A percentile compares a stretch with the other conserved stretches of the same genome.
These are phyloP conservation scores for Anisodus acutangulus DNA, from an alignment of 257 asterid species.

Conservation along the genomic window DNA sequence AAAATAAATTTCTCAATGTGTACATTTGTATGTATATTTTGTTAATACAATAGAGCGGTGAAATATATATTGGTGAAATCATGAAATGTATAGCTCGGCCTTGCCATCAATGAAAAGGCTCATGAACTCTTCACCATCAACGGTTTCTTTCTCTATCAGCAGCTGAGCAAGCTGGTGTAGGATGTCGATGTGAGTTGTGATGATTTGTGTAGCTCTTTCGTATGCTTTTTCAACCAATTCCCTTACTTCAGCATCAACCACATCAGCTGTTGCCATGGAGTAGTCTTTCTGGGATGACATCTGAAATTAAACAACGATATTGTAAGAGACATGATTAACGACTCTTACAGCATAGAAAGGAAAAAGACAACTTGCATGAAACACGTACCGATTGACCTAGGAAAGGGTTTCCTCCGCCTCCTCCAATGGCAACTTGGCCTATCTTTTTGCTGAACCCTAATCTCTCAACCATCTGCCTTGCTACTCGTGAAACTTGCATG, in stretches of 20 bases:
- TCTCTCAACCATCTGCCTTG: constrained; percentile 98
- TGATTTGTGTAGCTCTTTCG: constrained; percentile 64
- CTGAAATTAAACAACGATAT: constrained; percentile 25
- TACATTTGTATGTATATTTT: constrained; percentile 31
- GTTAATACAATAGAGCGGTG: constrained; percentile 36
- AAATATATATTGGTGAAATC: constrained; percentile 31
- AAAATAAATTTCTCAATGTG: constrained; percentile 37
- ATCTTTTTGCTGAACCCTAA: constrained; percentile 97
- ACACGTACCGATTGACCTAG: constrained; percentile 80
- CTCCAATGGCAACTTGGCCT: constrained; percentile 95
- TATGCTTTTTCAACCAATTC: constrained; percentile 85
- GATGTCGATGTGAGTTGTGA: constrained; percentile 73
- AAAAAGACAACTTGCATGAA: neutral
- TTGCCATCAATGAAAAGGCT: constrained; percentile 95
- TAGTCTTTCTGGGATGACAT: constrained; percentile 74
- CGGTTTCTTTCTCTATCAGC: constrained; percentile 88
- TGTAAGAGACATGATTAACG: neutral
- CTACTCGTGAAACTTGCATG: constrained; percentile 98
- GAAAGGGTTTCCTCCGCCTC: constrained; percentile 92
- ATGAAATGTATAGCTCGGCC: constrained; percentile 75
- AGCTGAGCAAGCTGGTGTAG: constrained; percentile 91
- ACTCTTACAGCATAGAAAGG: neutral
- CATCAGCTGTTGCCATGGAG: constrained; percentile 97
- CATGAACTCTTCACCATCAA: constrained; percentile 99
- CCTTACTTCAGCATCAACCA: constrained; percentile 89